These are phyloP conservation scores for Trichoderma simmonsii DNA, from an alignment of 2,329 filamentous ascomycete species.

Conservation along the genomic window DNA sequence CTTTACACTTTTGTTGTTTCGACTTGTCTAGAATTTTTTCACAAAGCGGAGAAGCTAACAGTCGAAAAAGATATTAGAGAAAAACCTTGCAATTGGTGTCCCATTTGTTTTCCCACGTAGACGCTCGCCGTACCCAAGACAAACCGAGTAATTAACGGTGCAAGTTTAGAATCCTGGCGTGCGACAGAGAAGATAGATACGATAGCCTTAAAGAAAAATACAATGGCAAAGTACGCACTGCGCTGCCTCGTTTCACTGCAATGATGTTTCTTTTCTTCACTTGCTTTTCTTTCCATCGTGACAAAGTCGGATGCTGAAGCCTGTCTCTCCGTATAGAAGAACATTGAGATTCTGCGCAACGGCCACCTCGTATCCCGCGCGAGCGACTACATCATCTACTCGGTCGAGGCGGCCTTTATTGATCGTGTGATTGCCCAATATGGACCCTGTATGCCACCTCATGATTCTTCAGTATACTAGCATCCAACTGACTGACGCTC, in stretches of 20 bases:
- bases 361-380: constrained; percentile 92
- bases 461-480: background rate
- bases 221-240: constrained; percentile 70
- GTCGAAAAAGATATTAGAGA: background rate
- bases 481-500: background rate
- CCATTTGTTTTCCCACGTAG: background rate
- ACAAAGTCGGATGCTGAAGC: constrained; percentile 46
- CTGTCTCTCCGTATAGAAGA: constrained; percentile 50
- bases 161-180: constrained; percentile 77
- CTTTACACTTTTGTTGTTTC: background rate
- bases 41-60: constrained; percentile 10
- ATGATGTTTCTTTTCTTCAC: constrained; percentile 18
- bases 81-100: background rate
- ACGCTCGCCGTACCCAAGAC: background rate
- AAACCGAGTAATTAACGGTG: constrained; percentile 29
- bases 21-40: background rate
- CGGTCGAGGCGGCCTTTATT: constrained; percentile 90
- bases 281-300: constrained; percentile 23
- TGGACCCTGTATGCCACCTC: constrained; percentile 70
- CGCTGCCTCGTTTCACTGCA: constrained; percentile 3
- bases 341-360: constrained; percentile 86
- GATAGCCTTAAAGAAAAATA: constrained; percentile 79
- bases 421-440: constrained; percentile 82
- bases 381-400: constrained; percentile 99
- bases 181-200: constrained; percentile 87